Evolutionary conservation across 371 early-diverging fungal genomes (phyloP), one percentile per base, ranked within the genome.

Genomic region (Apophysomyces ossiformis): DNA sequence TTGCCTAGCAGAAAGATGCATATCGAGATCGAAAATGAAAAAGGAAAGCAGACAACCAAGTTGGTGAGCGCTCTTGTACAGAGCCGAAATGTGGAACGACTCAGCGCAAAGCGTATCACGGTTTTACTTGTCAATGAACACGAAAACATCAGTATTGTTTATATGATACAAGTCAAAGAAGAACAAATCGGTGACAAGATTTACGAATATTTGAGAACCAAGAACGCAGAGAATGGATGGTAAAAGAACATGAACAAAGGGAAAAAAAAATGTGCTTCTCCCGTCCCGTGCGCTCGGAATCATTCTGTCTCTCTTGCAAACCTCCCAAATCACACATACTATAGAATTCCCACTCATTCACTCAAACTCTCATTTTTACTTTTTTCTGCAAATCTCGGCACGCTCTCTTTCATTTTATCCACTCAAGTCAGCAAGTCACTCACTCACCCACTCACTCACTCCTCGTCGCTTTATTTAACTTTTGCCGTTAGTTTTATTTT

Each of bases 11-110:
- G 76, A 66, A 62, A 76, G 36, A 76, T 76, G 74, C 68, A 79
- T 63, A 75, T 82, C 50, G 69, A 76, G 16, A 79, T 82, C n/a
- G 76, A 82, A 57, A 77, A 79, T 38, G 74, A 77, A n/a, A 82
- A 82, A 21, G 54, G 54, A 21, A 50, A 50, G 21, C 54, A 50
- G 21, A 50, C 54, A 41, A 69, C 65, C 8, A 75, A 70, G 35
- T 57, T 82, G n/a, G 76, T 79, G 4, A 79, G 78, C 58, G 69
- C 79, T 0, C 58, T 74, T 26, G 76, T 82, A 2, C 73, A 65
- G 46, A 82, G 82, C 63, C 69, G 74, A n/a, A 79, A 79, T 35
- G 79, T 82, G 7, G 76, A 79, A 64, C 69, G 63, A 43, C 67
- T 75, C 26, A 67, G 61, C 6, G 58, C 69, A 38, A 82, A 82